Base-by-base conservation (phyloP, 1,284 basidiomycete genomes). In the Veloboletus limbatus region DNA sequence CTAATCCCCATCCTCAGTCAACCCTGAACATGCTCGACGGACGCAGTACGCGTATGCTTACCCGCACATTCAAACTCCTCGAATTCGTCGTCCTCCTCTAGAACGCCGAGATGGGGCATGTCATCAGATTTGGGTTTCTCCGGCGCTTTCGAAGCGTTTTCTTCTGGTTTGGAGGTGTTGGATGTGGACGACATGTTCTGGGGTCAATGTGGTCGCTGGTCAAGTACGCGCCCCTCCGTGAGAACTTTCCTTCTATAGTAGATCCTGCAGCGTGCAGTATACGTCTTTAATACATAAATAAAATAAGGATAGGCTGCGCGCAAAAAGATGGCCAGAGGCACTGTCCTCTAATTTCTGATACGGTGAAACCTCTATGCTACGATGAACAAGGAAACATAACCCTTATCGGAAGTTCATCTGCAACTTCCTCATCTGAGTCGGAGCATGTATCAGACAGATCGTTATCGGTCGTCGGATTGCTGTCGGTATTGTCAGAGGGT, bases 81-180 rank as follows among this genome's bases (percentile, higher is more conserved):
- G 60, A 86, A 91, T 67, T 91, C 88, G 60, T 91, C 88, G 57
- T 90, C 88, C 62, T 91, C 88, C 60, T 91, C 88, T 4, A 91
- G 69, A 11, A 87, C 82, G 31, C 85, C 85, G 2, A 90, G 77
- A 52, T 82, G 77, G 24, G 71, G 73, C 1, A 56, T 49, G 14
- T 70, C 70, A 1, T 73, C 72, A 14, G 69, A 64, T 49, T 73
- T 73, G 16, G 60, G 55, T 32, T 69, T 56, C 34, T 73, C 71
- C 2, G 58, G 57, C 2, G 58, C 53, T 34, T 71, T 71, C 22
- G 65, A 48, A 2, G 62, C 45, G 5, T 58, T 52, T 4, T 66
- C 61, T 30, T 54, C 54, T 33, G 69, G 52, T 49, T 75, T 75
- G 40, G 74, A 66, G 13, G 69, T 60, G 28, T 68, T 60, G 27